Conservation (phyloP, 768 basidiomycete species). For the Amanita thiersii region DNA sequence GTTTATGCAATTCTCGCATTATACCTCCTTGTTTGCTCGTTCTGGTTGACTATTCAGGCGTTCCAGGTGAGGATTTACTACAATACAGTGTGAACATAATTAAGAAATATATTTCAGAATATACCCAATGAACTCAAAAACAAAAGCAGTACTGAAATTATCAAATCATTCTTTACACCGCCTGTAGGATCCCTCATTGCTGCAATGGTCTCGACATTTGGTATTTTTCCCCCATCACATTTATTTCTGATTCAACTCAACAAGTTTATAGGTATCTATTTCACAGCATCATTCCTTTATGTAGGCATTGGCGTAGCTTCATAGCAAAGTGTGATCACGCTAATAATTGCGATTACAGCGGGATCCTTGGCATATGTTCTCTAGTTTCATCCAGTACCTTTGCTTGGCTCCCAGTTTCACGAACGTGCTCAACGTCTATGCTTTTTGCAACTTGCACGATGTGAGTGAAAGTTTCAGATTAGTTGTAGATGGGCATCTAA, state of each 20-base stretch:
- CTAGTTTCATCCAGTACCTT: slow-evolving; percentile 87
- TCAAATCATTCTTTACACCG: slow-evolving; percentile 59
- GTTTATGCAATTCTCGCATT: slow-evolving; percentile 78
- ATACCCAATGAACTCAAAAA: slow-evolving; percentile 45
- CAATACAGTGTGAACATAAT: not conserved
- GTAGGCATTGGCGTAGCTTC: slow-evolving; percentile 33
- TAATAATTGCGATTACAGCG: slow-evolving; percentile 35
- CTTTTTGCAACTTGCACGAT: slow-evolving; percentile 95
- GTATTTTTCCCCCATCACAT: slow-evolving; percentile 24
- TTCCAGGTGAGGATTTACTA: slow-evolving; percentile 47
- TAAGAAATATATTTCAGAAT: slow-evolving; percentile 22
- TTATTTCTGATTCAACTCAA: slow-evolving; percentile 9
- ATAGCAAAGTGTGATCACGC: not conserved
- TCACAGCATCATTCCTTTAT: slow-evolving; percentile 78
- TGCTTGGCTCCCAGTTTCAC: slow-evolving; percentile 89
- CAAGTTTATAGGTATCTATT: slow-evolving; percentile 55
- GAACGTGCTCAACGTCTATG: slow-evolving; percentile 93
- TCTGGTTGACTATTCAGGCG: slow-evolving; percentile 74
- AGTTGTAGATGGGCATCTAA: not conserved
- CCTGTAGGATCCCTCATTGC: slow-evolving; percentile 79
- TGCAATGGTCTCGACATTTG: slow-evolving; percentile 84
- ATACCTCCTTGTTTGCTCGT: slow-evolving; percentile 83
- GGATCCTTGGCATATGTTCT: slow-evolving; percentile 98
- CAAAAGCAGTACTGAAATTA: slow-evolving; percentile 39
- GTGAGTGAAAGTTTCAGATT: slow-evolving; percentile 27